Base-by-base conservation (phyloP, 495 filamentous ascomycete species). In the Neurospora sp. region DNA sequence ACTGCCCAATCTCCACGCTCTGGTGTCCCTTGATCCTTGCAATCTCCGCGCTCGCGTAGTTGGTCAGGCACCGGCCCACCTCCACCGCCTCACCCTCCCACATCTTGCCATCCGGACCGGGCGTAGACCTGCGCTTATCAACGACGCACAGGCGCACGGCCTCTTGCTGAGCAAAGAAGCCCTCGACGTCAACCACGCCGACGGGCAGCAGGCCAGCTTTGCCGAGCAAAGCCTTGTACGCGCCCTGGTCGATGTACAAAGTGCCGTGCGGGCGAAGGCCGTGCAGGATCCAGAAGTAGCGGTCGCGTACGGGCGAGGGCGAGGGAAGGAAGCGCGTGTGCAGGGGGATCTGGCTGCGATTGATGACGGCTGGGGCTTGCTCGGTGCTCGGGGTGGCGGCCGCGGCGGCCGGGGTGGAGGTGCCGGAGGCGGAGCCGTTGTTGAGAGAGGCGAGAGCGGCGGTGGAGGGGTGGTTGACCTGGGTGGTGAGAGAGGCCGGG, bases 251-350 rank as follows among this genome's bases (percentile, higher is more conserved):
- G 78, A 99, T 97, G 79, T 91, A 97, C 8, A 99, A 75, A 16
- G 91, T 97, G 1, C 96, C 96, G 75, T 96, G 93, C 3, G 96
- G 92, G 4, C 91, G 90, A n/a, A 98, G 88, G 37, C 96, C 96
- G 78, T 99, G 92, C 0, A 98, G 89, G 69, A 99, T 89, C 96
- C 96, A 98, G 86, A 99, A 98, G 75, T 94, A 93, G 68, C 94
- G 91, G 76, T 97, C 96, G 48, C 93, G 90, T 37, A 99, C 94
- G 0, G 95, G 93, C 35, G 92, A 88, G 1, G 88, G 86, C n/a
- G 92, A 93, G 5, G 94, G 93, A 17, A 97, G 86, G 82, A 99
- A 99, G 70, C 96, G 90, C 16, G 96, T 99, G 76, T 99, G 96
- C 0, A 97, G 84, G 1, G 94, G 94, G 72, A 78, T 78, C 16